Base-by-base conservation (phyloP, 495 filamentous ascomycete genomes). In the Baudoinia panamericana region DNA sequence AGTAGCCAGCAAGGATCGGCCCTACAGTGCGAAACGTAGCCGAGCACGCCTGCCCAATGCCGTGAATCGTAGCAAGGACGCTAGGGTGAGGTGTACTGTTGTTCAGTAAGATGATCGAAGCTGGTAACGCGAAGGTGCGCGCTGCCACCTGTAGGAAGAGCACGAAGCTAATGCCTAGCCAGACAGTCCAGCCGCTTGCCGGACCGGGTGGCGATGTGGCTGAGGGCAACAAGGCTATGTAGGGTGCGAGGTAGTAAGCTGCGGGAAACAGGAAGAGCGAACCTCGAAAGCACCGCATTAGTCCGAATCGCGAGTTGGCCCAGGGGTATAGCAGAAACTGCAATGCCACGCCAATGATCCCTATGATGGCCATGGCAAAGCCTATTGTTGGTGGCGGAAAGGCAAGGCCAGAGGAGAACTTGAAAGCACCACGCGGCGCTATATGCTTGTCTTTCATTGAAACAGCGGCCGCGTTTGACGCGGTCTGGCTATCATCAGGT, bases 1-100 rank as follows among this genome's bases (percentile, higher is more conserved):
- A 56, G 23, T 48, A 59, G n/a, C 56, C 49, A 5, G 41, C 39
- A 16, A 48, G 36, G 4, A 59, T 46, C 1, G 56, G 56, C 1
- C 56, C 56, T 4, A 56, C 13, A 4, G 56, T 59, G 1, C 56
- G 47, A 19, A 54, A 53, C 5, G 50, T 50, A 6, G 54, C 45
- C 24, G 44, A 51, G 13, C 46, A 47, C 5, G 48, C 51, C 23
- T 56, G 54, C 7, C 54, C 56, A 5, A 59, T 23, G 3, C 56
- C 56, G 38, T 59, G 56, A 20, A 59, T 54, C 9, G 56, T 55
- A 5, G 44, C 53, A 16, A 59, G 43, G 8, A 59, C 56, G 24
- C 46, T 50, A 3, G 56, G 56, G 28, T 59, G 56, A 5, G 56
- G 56, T 1, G 41, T 39, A 34, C 46, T 48, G 33, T 59, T 59